phyloP scores from a whole-genome alignment of 2,329 filamentous ascomycete species.

The Colletotrichum tabaci region DNA sequence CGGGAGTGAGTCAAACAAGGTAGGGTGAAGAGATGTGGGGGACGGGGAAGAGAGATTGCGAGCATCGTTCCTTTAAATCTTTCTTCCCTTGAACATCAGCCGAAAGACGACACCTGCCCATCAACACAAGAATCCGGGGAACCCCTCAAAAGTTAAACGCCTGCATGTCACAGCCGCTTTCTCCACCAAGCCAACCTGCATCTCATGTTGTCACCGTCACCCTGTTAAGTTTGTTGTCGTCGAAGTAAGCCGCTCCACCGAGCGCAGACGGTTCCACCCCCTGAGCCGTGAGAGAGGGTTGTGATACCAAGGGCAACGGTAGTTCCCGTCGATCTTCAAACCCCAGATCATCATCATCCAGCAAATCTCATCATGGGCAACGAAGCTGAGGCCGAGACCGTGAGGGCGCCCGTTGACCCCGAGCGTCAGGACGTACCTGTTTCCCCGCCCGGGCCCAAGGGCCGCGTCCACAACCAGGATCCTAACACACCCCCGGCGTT shows the following conservation, averaged over 20 bases:
- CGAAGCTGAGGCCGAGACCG: slow-evolving; percentile 23
- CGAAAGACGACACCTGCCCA: slow-evolving; percentile 18
- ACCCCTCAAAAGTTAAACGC: slow-evolving; percentile 35
- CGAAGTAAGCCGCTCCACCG: slow-evolving; percentile 27
- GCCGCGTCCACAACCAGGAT: background rate
- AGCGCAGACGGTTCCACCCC: slow-evolving; percentile 32
- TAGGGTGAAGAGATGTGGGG: background rate
- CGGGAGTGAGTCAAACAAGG: slow-evolving; percentile 31
- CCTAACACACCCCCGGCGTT: background rate
- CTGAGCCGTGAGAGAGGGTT: background rate
- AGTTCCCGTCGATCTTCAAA: background rate
- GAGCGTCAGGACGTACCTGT: slow-evolving; percentile 5
- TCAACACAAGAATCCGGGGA: slow-evolving; percentile 35
- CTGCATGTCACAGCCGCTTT: slow-evolving; percentile 23
- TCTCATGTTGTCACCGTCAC: background rate
- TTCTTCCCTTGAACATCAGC: slow-evolving; percentile 11
- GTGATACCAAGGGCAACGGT: background rate
- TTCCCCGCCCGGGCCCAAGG: background rate
- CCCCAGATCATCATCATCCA: background rate
- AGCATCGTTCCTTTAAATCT: slow-evolving; percentile 17
- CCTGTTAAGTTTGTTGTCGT: slow-evolving; percentile 3
- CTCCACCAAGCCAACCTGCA: slow-evolving; percentile 34
- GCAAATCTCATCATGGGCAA: slow-evolving; percentile 29
- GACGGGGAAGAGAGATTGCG: background rate
- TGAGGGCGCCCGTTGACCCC: slow-evolving; percentile 13